Evolutionary conservation across 2,329 filamentous ascomycete genomes (phyloP), one percentile per base, ranked within the genome.

Genomic region (Colletotrichum graminicola): DNA sequence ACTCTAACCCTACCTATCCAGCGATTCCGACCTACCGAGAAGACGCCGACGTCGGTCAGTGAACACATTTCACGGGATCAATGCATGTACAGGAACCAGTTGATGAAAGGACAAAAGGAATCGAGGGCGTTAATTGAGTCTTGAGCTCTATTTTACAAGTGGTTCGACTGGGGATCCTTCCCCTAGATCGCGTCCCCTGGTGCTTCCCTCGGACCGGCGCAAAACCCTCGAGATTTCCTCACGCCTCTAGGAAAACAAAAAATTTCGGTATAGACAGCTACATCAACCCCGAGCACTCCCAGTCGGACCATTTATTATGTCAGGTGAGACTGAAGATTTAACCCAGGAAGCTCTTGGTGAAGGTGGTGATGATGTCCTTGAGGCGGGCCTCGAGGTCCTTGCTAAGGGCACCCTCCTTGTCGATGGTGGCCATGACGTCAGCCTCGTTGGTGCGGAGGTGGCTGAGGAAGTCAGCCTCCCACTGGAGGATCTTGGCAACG

Each of bases 341-440:
- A 81, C 82, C 82, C 75, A 85, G 79, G 90, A 98, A 98, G 90
- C 91, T 94, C 93, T 97, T 97, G 89, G 94, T 97, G 91, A 98
- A 98, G 84, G 81, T 88, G 78, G 79, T 75, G 79, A 94, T 90
- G 80, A 93, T 86, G 73, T 96, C 92, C 89, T 91, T 93, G 80
- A 97, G 86, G 88, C 90, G 93, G 76, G 85, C 87, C 88, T 97
- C 96, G 61, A 94, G 88, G 49, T 97, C 95, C 91, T 98, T 98
- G 92, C 93, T 96, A 83, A 99, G 85, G 75, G 94, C 89, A 84
- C 95, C 95, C 90, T 98, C 94, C 90, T 95, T 96, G 81, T 97
- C 94, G 78, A 99, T 98, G 79, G 90, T 92, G 79, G 91, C 87
- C 75, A 97, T 86, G 76, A 98, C 85, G 75, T 95, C 94, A 61